Evolutionary conservation across 306 rosid genomes (phyloP).

Genomic region (Lathyrus oleraceus): DNA sequence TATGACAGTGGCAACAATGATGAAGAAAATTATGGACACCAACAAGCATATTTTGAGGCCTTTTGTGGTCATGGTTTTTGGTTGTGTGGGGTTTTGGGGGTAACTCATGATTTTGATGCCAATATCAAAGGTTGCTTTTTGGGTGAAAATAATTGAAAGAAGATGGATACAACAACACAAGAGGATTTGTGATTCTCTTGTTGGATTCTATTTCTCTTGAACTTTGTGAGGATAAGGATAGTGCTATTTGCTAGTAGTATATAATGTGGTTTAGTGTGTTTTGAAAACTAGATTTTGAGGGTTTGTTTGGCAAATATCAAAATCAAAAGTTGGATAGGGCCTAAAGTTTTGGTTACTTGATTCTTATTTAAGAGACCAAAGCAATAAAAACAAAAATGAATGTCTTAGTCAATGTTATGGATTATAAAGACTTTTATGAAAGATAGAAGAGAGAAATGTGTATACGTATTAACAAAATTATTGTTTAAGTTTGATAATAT

Average conservation of each 20-base stretch:
- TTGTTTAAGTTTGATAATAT: too few relatives aligned
- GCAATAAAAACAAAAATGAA: neutral
- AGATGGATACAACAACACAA: neutral
- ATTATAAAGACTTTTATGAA: neutral
- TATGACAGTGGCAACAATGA: slow-evolving; percentile 26
- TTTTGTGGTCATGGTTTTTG: slow-evolving; percentile 32
- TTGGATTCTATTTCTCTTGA: neutral
- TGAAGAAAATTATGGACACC: slow-evolving; percentile 24
- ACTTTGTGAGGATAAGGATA: neutral
- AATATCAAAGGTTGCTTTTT: neutral
- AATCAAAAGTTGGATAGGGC: slow-evolving; percentile 31
- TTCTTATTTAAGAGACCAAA: neutral
- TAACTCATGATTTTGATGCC: neutral
- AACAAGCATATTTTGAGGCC: slow-evolving; percentile 41
- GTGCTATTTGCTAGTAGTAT: neutral
- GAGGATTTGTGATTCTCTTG: neutral
- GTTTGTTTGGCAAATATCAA: slow-evolving; percentile 21
- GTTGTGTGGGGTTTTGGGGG: neutral
- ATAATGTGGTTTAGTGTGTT: neutral
- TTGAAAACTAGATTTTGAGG: neutral
- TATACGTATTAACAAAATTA: too few relatives aligned
- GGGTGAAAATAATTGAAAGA: neutral
- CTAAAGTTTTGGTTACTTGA: slow-evolving; percentile 33
- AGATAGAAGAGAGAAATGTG: too few relatives aligned
- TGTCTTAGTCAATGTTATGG: neutral